Conservation (phyloP, 1,139 yeast genomes). For the Blastobotrys buckinghamii region DNA sequence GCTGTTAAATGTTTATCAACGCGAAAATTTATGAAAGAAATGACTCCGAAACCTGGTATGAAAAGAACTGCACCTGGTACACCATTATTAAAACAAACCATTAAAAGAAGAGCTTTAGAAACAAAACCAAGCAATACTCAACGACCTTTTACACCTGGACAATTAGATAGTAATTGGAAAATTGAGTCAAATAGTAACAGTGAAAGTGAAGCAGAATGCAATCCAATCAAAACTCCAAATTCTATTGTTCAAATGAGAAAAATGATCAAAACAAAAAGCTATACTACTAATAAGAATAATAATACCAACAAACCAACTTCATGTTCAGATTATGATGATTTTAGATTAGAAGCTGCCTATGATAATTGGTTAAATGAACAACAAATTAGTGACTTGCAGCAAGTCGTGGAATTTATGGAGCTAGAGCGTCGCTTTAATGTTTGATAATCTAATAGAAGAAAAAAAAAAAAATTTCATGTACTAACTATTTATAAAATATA, state of each 20-base stretch:
- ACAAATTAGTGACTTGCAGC: constrained; percentile 17
- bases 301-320: not conserved
- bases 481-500: not conserved
- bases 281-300: not conserved
- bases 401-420: constrained; percentile 22
- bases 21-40: not conserved
- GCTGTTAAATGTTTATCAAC: not conserved
- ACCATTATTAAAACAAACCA: constrained; percentile 14
- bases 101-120: constrained; percentile 14
- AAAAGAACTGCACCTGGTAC: constrained; percentile 21
- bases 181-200: not conserved
- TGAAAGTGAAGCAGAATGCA: not conserved
- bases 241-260: constrained; percentile 7
- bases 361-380: constrained; percentile 18
- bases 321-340: constrained; percentile 1
- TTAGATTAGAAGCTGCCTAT: constrained; percentile 13
- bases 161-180: not conserved
- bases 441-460: too few species aligned
- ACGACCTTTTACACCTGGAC: constrained; percentile 2
- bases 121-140: constrained; percentile 7
- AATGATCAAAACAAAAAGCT: not conserved
- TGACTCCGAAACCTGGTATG: constrained; percentile 1
- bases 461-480: not conserved
- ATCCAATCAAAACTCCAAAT: constrained; percentile 5
- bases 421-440: constrained; percentile 18